phyloP scores from a whole-genome alignment of 169 alveolate genomes.

The Cyclospora cayetanensis region DNA sequence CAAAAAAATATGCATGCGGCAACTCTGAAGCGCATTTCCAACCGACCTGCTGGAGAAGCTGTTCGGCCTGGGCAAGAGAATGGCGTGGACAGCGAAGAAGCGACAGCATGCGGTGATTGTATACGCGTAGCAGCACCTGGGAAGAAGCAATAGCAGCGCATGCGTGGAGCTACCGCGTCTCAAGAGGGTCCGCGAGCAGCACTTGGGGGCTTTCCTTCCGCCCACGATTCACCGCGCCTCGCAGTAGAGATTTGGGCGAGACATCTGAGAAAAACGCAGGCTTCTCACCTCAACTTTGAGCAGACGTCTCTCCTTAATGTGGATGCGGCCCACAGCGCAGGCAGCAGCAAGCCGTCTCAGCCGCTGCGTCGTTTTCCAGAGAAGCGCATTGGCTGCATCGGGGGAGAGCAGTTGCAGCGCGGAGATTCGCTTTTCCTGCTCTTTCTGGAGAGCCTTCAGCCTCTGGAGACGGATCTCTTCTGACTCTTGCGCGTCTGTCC shows the following conservation, averaged over 20 bases:
- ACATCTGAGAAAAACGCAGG: background rate
- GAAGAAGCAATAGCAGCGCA: constrained; percentile 1
- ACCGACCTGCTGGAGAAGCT: constrained; percentile 64
- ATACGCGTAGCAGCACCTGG: constrained; percentile 58
- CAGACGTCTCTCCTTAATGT: constrained; percentile 35
- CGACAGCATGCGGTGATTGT: constrained; percentile 72
- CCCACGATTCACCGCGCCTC: no score
- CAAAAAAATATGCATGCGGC: background rate
- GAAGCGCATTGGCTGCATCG: constrained; percentile 46
- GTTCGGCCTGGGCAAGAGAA: constrained; percentile 52
- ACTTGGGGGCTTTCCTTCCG: background rate
- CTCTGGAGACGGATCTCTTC: constrained; percentile 36
- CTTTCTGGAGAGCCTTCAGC: constrained; percentile 13
- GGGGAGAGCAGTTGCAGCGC: constrained; percentile 60
- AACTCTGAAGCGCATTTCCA: background rate
- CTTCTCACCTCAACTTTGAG: constrained; percentile 55
- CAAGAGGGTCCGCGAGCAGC: background rate
- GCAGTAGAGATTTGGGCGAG: no score
- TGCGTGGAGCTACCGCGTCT: background rate
- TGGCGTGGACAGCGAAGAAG: constrained; percentile 72
- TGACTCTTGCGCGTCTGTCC: constrained; percentile 31
- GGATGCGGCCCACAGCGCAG: constrained; percentile 61
- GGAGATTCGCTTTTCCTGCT: constrained; percentile 5
- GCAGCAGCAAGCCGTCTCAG: constrained; percentile 55
- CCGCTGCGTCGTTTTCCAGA: constrained; percentile 54